A percentile compares a stretch with the other conserved stretches of the same genome.
Conservation (phyloP, 352 stramenopile species). For the Saprolegnia parasitica region DNA sequence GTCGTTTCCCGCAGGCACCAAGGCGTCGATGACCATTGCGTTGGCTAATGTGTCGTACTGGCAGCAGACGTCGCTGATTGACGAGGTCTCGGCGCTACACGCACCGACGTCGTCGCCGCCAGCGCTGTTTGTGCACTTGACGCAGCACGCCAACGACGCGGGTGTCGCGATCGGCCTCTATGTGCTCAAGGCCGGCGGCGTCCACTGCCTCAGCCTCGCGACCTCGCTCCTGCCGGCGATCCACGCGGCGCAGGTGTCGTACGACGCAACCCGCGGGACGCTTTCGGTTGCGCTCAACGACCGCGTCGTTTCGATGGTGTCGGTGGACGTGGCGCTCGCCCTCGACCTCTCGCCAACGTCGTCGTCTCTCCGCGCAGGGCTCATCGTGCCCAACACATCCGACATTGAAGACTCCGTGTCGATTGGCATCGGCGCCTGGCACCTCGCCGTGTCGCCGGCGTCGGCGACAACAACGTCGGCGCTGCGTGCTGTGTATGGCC, state of each 20-base stretch:
- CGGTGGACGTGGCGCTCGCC: slow-evolving; percentile 1
- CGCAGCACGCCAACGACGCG: not conserved
- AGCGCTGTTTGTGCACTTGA: slow-evolving; percentile 3
- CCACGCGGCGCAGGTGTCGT: slow-evolving; percentile 8
- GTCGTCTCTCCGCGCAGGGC: not conserved
- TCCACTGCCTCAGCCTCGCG: slow-evolving; percentile 36
- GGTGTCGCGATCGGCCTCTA: slow-evolving; percentile 30
- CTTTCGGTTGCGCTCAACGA: not conserved
- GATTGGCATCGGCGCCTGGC: slow-evolving; percentile 1
- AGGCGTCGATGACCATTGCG: slow-evolving; percentile 43
- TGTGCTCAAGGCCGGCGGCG: slow-evolving; percentile 31
- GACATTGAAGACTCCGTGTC: slow-evolving; percentile 5
- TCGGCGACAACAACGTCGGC: slow-evolving; percentile 29
- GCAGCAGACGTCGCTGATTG: slow-evolving; percentile 51
- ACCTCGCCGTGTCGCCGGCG: not conserved
- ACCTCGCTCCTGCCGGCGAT: slow-evolving; percentile 34
- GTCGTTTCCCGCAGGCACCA: slow-evolving; percentile 21
- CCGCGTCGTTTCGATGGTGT: slow-evolving; percentile 2
- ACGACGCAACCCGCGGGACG: not conserved
- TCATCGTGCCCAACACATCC: not conserved
- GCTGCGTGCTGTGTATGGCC: slow-evolving; percentile 42
- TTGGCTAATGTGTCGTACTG: slow-evolving; percentile 68
- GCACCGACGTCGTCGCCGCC: slow-evolving; percentile 7
- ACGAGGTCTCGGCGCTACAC: slow-evolving; percentile 12
- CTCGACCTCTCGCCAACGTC: not conserved